A percentile compares a stretch with the other conserved stretches of the same genome.
Evolutionary conservation across 1,284 basidiomycete genomes (phyloP).

Genomic region (Leccinum pallidistipes): DNA sequence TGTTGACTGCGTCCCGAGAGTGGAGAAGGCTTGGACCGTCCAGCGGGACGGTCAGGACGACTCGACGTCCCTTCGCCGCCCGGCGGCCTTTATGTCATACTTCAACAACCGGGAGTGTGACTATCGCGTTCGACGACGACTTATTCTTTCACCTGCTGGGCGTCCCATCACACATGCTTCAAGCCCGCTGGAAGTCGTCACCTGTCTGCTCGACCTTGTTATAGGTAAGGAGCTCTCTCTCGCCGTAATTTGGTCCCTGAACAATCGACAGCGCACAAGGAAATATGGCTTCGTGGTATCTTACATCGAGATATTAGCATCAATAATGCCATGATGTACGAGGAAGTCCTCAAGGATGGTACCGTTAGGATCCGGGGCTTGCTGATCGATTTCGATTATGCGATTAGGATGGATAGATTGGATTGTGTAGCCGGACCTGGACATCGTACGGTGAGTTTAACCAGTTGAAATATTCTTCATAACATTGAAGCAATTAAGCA

Average conservation of each 20-base stretch:
- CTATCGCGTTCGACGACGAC: neutral
- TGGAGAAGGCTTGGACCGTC: conserved; percentile 3
- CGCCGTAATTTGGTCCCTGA: neutral
- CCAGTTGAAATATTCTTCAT: neutral
- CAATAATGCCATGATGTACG: conserved; percentile 1
- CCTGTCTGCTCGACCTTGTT: neutral
- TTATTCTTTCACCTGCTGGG: neutral
- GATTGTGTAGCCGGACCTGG: neutral
- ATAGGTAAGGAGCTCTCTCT: neutral
- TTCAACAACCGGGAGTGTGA: neutral
- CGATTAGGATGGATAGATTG: neutral
- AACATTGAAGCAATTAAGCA: neutral
- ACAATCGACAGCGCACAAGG: neutral
- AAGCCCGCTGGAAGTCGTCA: neutral
- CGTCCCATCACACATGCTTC: neutral
- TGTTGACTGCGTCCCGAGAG: neutral
- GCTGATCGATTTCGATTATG: neutral
- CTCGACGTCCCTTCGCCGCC: neutral
- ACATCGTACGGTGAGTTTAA: neutral
- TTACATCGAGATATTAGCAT: conserved; percentile 1
- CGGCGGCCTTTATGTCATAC: neutral
- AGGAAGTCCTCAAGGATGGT: neutral
- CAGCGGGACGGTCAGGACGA: neutral
- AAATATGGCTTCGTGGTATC: neutral
- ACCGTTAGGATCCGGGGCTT: neutral